Percentiles rank a stretch among this genome's conserved stretches.
Conservation (phyloP, 202 grass and related monocot species). For the Schoenoplectus triqueter region DNA sequence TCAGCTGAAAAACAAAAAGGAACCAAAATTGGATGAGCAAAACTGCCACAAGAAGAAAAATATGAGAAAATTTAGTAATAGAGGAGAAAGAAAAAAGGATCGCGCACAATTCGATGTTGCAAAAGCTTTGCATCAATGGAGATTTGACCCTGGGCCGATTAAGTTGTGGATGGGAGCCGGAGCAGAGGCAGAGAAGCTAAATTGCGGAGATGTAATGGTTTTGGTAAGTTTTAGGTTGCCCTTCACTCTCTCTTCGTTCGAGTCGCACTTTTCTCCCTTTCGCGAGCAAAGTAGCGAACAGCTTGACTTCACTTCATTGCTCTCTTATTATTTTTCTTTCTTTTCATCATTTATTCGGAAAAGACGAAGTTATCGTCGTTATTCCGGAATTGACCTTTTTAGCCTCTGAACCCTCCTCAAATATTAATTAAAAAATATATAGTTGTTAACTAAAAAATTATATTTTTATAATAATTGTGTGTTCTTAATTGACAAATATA, state of each 20-base stretch:
- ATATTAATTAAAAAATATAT: too few species aligned
- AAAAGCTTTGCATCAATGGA: neutral
- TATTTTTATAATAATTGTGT: too few species aligned
- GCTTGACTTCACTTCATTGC: neutral
- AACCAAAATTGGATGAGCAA: neutral
- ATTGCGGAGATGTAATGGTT: neutral
- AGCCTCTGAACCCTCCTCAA: too few species aligned
- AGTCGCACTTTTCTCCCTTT: neutral
- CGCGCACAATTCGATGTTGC: neutral
- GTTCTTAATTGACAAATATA: too few species aligned
- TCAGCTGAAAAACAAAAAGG: neutral
- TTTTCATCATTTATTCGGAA: neutral
- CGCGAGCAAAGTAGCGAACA: neutral
- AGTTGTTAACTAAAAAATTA: too few species aligned
- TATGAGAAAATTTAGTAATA: neutral
- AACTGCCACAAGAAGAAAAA: neutral
- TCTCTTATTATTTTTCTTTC: neutral
- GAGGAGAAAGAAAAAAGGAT: neutral
- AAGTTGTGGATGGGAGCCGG: neutral
- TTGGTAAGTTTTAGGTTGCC: neutral
- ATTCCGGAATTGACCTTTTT: too few species aligned
- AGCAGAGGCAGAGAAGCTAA: neutral
- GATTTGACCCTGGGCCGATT: too few species aligned
- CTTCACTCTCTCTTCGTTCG: neutral
- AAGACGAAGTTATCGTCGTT: too few species aligned